Conservation (phyloP, 75 land plant species). For the Selaginella tamariscina region DNA sequence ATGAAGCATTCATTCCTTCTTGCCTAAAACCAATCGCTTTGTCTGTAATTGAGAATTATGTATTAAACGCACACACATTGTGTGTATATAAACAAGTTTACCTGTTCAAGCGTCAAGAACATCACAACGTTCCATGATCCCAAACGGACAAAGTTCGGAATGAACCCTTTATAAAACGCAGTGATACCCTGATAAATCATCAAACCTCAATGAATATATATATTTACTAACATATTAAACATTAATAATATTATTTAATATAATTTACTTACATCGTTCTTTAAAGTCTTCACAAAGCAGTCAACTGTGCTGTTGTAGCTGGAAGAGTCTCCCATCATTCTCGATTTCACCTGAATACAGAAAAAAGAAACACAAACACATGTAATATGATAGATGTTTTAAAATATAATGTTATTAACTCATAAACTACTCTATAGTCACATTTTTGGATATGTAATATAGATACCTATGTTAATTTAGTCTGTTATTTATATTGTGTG, state of each 20-base stretch:
- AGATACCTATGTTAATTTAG: too few relatives aligned
- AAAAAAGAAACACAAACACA: not conserved
- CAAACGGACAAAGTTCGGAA: constrained; percentile 89
- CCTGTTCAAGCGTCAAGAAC: constrained; percentile 98
- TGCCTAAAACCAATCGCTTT: not conserved
- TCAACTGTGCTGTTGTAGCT: constrained; percentile 83
- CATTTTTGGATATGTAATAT: too few relatives aligned
- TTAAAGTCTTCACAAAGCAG: constrained; percentile 87
- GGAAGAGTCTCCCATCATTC: constrained; percentile 68
- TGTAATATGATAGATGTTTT: not conserved
- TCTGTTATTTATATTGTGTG: too few relatives aligned
- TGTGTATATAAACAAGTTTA: too few relatives aligned
- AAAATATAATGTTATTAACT: too few relatives aligned
- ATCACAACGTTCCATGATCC: constrained; percentile 99
- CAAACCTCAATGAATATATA: too few relatives aligned
- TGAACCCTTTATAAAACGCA: constrained; percentile 94
- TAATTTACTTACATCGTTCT: constrained; percentile 58
- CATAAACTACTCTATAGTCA: too few relatives aligned
- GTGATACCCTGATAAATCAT: constrained; percentile 58
- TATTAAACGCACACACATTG: too few relatives aligned
- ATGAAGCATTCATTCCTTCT: not conserved
- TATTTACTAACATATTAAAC: too few relatives aligned
- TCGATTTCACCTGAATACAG: constrained; percentile 74
- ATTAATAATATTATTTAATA: too few relatives aligned
- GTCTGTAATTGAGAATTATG: too few relatives aligned